Conservation (phyloP, 495 filamentous ascomycete species). For the Aspergillus homomorphus region DNA sequence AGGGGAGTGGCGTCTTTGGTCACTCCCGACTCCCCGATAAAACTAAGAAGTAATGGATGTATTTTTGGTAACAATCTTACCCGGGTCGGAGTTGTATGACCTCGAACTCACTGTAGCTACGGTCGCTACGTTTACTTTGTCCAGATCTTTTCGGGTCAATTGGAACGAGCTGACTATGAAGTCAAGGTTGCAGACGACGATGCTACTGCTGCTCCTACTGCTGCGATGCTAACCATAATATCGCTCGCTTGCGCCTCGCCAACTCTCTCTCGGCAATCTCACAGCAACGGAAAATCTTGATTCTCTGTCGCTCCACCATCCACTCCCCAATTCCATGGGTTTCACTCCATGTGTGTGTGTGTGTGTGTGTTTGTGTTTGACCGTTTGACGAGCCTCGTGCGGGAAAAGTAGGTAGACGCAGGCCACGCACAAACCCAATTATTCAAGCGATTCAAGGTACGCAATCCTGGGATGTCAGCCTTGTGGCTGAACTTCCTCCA, state of each 20-base stretch:
- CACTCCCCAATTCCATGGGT: not conserved
- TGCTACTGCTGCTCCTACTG: not conserved
- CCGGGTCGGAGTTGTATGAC: not conserved
- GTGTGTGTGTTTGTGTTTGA: not conserved
- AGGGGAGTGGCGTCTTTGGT: slow-evolving; percentile 20
- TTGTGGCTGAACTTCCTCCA: not conserved
- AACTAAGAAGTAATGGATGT: not conserved
- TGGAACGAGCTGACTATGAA: not conserved
- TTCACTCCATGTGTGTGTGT: not conserved
- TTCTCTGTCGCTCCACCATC: not conserved
- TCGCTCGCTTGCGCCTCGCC: no score
- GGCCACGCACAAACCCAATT: no score
- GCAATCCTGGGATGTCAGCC: not conserved
- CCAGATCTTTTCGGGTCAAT: not conserved
- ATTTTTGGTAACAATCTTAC: not conserved
- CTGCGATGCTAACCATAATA: not conserved
- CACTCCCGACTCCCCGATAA: slow-evolving; percentile 11
- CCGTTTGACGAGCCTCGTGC: not conserved
- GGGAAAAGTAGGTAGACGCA: no score
- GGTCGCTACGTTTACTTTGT: not conserved
- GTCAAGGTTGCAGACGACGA: not conserved
- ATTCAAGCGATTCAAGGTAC: not conserved
- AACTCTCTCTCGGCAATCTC: not conserved
- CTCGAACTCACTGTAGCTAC: not conserved
- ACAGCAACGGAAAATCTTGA: not conserved